Conservation (phyloP, 371 early-diverging fungal genomes). For the Blakeslea trispora region DNA sequence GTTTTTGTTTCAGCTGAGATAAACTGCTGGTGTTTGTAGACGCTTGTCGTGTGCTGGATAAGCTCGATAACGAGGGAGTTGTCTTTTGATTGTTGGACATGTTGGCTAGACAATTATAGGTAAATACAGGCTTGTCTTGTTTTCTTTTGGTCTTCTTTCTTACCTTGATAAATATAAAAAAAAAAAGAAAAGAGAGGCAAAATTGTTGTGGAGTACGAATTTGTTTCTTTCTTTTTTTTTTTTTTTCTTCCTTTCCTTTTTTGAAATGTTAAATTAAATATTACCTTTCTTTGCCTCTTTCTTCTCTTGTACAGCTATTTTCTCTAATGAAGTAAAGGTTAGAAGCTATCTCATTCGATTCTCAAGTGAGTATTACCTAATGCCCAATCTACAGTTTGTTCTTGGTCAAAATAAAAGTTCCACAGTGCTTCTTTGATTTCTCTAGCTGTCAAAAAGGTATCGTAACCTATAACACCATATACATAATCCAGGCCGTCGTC, state of each 20-base stretch:
- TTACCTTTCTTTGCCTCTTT: conserved; percentile 33
- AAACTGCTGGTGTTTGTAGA: conserved; percentile 6
- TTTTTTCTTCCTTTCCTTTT: conserved; percentile 29
- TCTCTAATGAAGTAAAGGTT: conserved; percentile 40
- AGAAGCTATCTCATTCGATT: no score
- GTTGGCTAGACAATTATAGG: neutral
- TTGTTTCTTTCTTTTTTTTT: neutral
- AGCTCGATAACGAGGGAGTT: conserved; percentile 17
- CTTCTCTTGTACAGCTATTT: conserved; percentile 48
- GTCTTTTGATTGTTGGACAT: conserved; percentile 5
- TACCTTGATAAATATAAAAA: neutral
- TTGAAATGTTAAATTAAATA: no score
- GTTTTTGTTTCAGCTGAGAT: conserved; percentile 17
- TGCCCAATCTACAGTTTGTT: conserved; percentile 58
- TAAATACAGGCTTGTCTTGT: neutral
- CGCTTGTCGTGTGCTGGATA: conserved; percentile 17
- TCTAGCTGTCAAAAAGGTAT: conserved; percentile 42
- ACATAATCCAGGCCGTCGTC: conserved; percentile 57
- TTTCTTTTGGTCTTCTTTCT: neutral
- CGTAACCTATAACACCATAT: conserved; percentile 53
- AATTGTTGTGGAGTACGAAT: neutral
- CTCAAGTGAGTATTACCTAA: conserved; percentile 64
- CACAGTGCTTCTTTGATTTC: conserved; percentile 70
- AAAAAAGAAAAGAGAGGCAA: conserved; percentile 3
- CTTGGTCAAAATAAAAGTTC: conserved; percentile 65